These are phyloP conservation scores for Pseudogymnoascus sp. DNA, from an alignment of 2,329 filamentous ascomycete genomes.

Conservation along the genomic window DNA sequence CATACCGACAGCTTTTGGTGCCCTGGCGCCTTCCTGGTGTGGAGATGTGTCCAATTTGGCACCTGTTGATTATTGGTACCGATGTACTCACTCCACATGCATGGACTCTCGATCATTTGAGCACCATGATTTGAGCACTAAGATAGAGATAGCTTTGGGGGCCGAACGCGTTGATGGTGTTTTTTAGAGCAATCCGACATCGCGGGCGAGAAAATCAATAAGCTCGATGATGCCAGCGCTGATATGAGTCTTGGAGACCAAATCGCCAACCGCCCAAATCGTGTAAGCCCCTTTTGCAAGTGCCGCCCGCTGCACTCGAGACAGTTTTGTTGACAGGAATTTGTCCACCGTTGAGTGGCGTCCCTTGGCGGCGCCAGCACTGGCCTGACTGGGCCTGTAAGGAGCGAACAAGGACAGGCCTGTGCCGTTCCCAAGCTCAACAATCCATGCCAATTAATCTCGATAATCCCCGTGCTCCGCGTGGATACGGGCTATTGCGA, in stretches of 20 bases:
- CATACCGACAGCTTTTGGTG: neutral
- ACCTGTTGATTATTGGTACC: conserved; percentile 5
- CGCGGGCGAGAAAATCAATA: neutral
- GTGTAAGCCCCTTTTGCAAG: neutral
- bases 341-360: conserved; percentile 4
- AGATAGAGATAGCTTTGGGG: neutral
- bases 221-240: neutral
- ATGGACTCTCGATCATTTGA: conserved; percentile 5
- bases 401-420: neutral
- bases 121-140: neutral
- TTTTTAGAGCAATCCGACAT: neutral
- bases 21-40: conserved; percentile 6
- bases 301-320: neutral
- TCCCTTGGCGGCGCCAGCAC: neutral
- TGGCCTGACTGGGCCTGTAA: neutral
- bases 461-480: neutral
- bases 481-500: conserved; percentile 2
- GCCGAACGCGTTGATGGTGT: neutral
- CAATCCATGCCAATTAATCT: conserved; percentile 4
- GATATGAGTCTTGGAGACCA: neutral
- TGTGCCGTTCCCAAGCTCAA: conserved; percentile 2
- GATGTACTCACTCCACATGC: conserved; percentile 5
- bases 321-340: conserved; percentile 8
- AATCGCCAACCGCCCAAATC: neutral
- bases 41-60: conserved; percentile 8